Base-by-base conservation (phyloP, 768 basidiomycete genomes). In the Mycena epipterygia region DNA sequence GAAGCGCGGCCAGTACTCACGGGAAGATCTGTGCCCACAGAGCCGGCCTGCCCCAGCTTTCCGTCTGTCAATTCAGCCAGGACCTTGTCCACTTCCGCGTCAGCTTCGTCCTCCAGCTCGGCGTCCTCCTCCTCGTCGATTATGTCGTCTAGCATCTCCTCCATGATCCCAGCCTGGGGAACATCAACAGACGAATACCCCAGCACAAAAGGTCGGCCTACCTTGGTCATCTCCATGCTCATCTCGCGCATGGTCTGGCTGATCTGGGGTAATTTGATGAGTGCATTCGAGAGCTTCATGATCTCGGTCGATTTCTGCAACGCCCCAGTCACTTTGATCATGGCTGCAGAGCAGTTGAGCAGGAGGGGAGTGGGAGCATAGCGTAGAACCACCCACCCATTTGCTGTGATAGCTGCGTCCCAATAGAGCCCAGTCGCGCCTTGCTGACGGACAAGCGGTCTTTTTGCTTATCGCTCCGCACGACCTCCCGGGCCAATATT, bases 221-320 rank as follows among this genome's bases (percentile, higher is more conserved):
- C 97, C 89, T 99, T 99, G 71, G 95, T 99, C 98, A 99, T 98
- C 82, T 99, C 98, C 93, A 97, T 95, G 75, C 93, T 95, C 96
- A 99, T 97, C 77, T 98, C 94, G 39, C 96, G 89, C 98, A 99
- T 99, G 0, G 90, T 89, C 71, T 90, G 92, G 81, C 92, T 93
- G 55, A 99, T 90, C 79, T 99, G 96, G 21, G 98, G 98, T 19
- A 99, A 86, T 76, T 91, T 96, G 73, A 99, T 85, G 53, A 99
- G 87, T 30, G 92, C 84, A 82, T 97, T 99, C n/a, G 96, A 97
- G 46, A 97, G 86, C 82, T 94, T 99, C 97, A 99, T 99, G 70
- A 99, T 98, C 80, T 99, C 97, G 1, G 97, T 96, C 9, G 96
- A 98, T 81, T 96, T 98, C 82, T 98, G 97, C 70, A 99, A 84